A percentile compares a stretch with the other conserved stretches of the same genome.
phyloP scores from a whole-genome alignment of 2,329 filamentous ascomycete genomes.

The Daldinia sp. region DNA sequence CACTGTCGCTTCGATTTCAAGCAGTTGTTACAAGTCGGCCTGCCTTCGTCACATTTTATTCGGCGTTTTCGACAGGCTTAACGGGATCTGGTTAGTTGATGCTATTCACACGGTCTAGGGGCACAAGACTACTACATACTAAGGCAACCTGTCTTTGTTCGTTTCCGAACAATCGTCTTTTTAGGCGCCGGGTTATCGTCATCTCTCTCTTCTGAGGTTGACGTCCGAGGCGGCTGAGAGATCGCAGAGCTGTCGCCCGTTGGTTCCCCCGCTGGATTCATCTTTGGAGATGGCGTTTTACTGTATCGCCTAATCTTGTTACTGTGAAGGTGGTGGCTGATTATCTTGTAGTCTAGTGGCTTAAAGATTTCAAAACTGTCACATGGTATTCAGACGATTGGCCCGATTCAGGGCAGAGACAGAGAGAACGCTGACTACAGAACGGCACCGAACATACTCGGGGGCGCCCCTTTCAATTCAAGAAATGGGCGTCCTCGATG shows the following conservation, averaged over 20 bases:
- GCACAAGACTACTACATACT: constrained; percentile 66
- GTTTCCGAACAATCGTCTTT: constrained; percentile 64
- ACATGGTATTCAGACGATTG: constrained; percentile 34
- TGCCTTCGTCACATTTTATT: constrained; percentile 96
- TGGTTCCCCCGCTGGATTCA: constrained; percentile 44
- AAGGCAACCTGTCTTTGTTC: constrained; percentile 92
- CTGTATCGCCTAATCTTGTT: constrained; percentile 7
- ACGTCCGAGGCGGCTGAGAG: constrained; percentile 46
- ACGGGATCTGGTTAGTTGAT: constrained; percentile 37
- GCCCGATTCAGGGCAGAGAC: constrained; percentile 27
- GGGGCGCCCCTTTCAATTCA: constrained; percentile 8
- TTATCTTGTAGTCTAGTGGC: constrained; percentile 27
- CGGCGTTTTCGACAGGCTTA: constrained; percentile 89
- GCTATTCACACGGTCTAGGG: constrained; percentile 4
- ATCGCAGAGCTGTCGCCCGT: constrained; percentile 37
- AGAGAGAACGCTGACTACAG: constrained; percentile 22
- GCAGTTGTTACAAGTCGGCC: constrained; percentile 83
- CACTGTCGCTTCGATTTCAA: constrained; percentile 85
- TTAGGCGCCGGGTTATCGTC: constrained; percentile 55
- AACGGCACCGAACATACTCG: constrained; percentile 24
- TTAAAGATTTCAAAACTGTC: constrained; percentile 29
- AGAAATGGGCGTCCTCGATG: constrained; percentile 2
- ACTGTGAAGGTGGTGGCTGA: constrained; percentile 14
- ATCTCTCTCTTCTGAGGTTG: constrained; percentile 46
- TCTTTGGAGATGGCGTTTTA: constrained; percentile 34